A percentile compares a stretch with the other conserved stretches of the same genome.
phyloP scores from a whole-genome alignment of 1,139 yeast species.

The Candida sp. region DNA sequence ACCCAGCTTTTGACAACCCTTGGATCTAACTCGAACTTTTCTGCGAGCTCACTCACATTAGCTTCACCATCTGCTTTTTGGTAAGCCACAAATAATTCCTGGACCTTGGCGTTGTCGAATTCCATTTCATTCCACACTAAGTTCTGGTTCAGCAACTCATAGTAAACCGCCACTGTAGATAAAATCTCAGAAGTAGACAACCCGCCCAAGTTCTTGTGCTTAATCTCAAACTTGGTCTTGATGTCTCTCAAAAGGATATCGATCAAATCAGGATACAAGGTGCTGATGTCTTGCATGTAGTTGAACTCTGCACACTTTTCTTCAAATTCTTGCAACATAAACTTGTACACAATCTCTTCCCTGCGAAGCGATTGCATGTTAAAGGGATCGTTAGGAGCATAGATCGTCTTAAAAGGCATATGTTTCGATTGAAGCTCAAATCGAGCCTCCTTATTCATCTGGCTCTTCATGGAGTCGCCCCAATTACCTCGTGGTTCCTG shows the following conservation, averaged over 20 bases:
- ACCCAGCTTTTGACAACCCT: slow-evolving; percentile 34
- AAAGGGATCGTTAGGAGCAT: slow-evolving; percentile 12
- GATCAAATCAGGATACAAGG: slow-evolving; percentile 1
- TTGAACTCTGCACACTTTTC: slow-evolving; percentile 9
- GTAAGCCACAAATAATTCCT: slow-evolving; percentile 24
- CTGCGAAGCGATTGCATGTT: slow-evolving; percentile 10
- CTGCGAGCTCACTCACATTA: slow-evolving; percentile 15
- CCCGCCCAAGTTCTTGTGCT: neutral
- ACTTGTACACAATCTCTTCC: slow-evolving; percentile 7
- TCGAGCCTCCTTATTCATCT: neutral
- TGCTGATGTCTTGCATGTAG: neutral
- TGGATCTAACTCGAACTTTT: slow-evolving; percentile 18
- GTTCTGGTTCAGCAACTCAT: slow-evolving; percentile 33
- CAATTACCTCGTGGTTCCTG: neutral
- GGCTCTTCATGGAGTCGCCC: neutral
- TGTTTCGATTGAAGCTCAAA: too few relatives aligned
- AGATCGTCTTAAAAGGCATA: neutral
- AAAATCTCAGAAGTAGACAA: slow-evolving; percentile 31
- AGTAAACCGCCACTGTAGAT: slow-evolving; percentile 31
- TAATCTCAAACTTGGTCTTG: slow-evolving; percentile 9
- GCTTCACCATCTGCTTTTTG: slow-evolving; percentile 14
- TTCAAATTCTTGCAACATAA: slow-evolving; percentile 13
- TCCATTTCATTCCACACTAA: slow-evolving; percentile 34
- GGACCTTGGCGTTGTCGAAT: slow-evolving; percentile 28
- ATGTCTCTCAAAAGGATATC: slow-evolving; percentile 8